phyloP scores from a whole-genome alignment of 352 stramenopile genomes.

The Saprolegnia parasitica region DNA sequence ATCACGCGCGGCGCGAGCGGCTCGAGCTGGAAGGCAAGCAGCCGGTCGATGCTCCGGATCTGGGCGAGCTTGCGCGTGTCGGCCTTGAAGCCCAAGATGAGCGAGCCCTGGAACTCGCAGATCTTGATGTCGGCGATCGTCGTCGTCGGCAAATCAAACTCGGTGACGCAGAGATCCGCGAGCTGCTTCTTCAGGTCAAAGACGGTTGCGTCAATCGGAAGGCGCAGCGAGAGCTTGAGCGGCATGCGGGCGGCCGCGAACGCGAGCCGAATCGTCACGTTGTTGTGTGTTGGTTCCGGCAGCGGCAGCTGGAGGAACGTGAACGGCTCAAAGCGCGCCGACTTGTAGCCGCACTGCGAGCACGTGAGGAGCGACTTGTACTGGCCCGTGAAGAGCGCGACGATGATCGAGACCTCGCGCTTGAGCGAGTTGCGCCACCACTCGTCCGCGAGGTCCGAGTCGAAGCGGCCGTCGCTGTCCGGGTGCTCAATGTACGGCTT shows the following conservation, averaged over 20 bases:
- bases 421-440: slow-evolving; percentile 99
- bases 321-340: slow-evolving; percentile 91
- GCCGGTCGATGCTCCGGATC: slow-evolving; percentile 80
- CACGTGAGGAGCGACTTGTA: slow-evolving; percentile 98
- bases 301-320: slow-evolving; percentile 85
- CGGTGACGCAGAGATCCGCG: slow-evolving; percentile 68
- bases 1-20: slow-evolving; percentile 60
- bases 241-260: slow-evolving; percentile 64
- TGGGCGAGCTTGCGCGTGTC: slow-evolving; percentile 77
- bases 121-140: slow-evolving; percentile 79
- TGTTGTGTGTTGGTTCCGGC: slow-evolving; percentile 81
- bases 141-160: slow-evolving; percentile 60
- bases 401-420: slow-evolving; percentile 97
- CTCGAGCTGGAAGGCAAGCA: slow-evolving; percentile 84
- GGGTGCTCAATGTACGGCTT: slow-evolving; percentile 98
- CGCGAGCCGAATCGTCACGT: slow-evolving; percentile 75
- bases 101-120: slow-evolving; percentile 79
- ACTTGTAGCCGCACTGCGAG: slow-evolving; percentile 93
- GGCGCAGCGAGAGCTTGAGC: slow-evolving; percentile 72
- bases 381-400: slow-evolving; percentile 99
- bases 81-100: slow-evolving; percentile 85
- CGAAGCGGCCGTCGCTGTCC: slow-evolving; percentile 95
- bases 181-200: slow-evolving; percentile 84
- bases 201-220: slow-evolving; percentile 77
- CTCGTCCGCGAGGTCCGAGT: slow-evolving; percentile 97